Conservation (phyloP, 352 stramenopile genomes). For the Pythium sukuiense region DNA sequence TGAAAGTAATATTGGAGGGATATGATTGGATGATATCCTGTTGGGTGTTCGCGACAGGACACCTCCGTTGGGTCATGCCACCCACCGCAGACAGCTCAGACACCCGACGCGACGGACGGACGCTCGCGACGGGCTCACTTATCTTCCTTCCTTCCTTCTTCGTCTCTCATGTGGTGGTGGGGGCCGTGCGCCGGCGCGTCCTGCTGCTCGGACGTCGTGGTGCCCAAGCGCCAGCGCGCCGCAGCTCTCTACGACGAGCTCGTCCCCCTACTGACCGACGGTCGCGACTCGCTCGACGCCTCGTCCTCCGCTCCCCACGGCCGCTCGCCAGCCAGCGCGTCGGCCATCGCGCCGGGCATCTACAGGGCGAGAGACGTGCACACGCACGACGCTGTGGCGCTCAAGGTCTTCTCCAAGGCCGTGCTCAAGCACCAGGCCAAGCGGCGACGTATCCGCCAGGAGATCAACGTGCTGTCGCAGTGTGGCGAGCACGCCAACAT, state of each 20-base stretch:
- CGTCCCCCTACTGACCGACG: conserved; percentile 35
- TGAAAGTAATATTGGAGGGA: conserved; percentile 3
- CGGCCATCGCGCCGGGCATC: conserved; percentile 38
- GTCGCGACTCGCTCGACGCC: background rate
- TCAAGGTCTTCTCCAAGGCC: conserved; percentile 68
- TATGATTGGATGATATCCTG: conserved; percentile 17
- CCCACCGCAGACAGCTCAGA: background rate
- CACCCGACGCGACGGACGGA: background rate
- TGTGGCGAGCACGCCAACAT: conserved; percentile 58
- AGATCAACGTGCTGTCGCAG: conserved; percentile 57
- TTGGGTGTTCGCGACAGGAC: background rate
- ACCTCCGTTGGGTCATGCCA: background rate
- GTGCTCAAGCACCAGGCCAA: conserved; percentile 43
- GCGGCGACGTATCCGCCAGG: conserved; percentile 63
- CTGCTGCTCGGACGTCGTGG: conserved; percentile 44
- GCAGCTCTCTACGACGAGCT: conserved; percentile 53
- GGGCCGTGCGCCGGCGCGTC: conserved; percentile 52
- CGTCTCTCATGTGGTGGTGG: conserved; percentile 59
- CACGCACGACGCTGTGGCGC: conserved; percentile 66
- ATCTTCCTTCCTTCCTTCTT: background rate
- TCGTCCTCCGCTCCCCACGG: background rate
- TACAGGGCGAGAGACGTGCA: conserved; percentile 56
- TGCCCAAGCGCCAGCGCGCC: conserved; percentile 12
- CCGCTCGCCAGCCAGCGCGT: background rate
- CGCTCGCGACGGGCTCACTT: background rate